Base-by-base conservation (phyloP, 2,329 filamentous ascomycete species). In the Cordyceps cicadae region DNA sequence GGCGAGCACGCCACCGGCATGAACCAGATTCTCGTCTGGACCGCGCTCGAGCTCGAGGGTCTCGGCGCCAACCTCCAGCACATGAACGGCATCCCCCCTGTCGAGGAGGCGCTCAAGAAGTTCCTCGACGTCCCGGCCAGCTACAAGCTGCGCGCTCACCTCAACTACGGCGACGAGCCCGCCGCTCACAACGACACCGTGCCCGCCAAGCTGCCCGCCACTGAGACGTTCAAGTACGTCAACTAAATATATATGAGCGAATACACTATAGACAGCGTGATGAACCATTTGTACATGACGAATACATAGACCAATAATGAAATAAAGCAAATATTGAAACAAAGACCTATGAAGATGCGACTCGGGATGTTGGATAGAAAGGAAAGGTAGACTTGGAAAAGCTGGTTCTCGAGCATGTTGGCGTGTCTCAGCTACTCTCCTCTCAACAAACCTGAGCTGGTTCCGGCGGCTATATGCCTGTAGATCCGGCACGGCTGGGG, bases 61-160 rank as follows among this genome's bases (percentile, higher is more conserved):
- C 83, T 95, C 61, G 91, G 91, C 66, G 89, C 87, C 71, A 96
- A 92, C 81, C 81, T 96, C 58, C 92, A 96, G 81, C 92, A 96
- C 79, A 96, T 96, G 81, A 94, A 91, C 82, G 91, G 91, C 21
- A 75, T 96, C 62, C 84, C 95, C 67, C 41, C 58, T 6, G 58
- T 60, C 17, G 58, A 60, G 51, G 58, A 60, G 41, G 58, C 58
- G 7, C 26, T 60, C 50, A 60, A 60, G 50, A 60, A 60, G 58
- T 88, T 96, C 76, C 79, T 81, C 65, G 84, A 86, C 77, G 87
- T 92, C 58, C 76, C 81, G 50, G 78, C 75, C 63, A 77, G 84
- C 67, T 96, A 92, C 91, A 84, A 83, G 70, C 82, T 96, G 65
- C 84, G 87, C 70, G 87, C 89, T 26, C 90, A 96, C 81, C 79